Percentiles rank a stretch among this genome's conserved stretches.
phyloP scores from a whole-genome alignment of 2,329 filamentous ascomycete species.

The Ascochyta viciae-villosae region DNA sequence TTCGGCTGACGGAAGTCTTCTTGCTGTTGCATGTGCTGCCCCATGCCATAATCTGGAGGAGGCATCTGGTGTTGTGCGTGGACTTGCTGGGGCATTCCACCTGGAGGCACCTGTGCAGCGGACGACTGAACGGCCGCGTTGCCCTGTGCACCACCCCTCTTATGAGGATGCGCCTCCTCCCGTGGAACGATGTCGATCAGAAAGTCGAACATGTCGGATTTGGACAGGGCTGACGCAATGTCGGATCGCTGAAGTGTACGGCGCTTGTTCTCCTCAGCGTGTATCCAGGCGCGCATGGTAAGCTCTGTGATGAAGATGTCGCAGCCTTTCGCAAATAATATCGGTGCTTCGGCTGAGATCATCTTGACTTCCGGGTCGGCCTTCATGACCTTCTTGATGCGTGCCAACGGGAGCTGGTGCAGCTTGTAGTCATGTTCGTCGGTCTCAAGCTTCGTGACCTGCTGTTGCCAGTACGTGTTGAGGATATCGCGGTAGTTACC shows the following conservation, averaged over 20 bases:
- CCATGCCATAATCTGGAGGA: constrained; percentile 63
- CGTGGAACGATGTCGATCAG: constrained; percentile 97
- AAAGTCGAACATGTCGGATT: constrained; percentile 99
- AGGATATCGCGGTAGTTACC: constrained; percentile 96
- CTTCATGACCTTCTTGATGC: constrained; percentile 99
- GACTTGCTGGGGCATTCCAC: constrained; percentile 51
- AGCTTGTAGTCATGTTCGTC: constrained; percentile 99
- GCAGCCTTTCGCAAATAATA: constrained; percentile 96
- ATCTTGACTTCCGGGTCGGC: constrained; percentile 99
- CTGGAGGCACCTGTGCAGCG: constrained; percentile 50
- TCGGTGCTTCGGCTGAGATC: constrained; percentile 98
- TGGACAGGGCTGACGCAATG: constrained; percentile 92
- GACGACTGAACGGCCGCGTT: constrained; percentile 49
- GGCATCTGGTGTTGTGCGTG: constrained; percentile 61
- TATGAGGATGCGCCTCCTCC: constrained; percentile 88
- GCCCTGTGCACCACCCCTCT: constrained; percentile 60
- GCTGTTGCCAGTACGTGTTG: constrained; percentile 99
- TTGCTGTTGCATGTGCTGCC: constrained; percentile 64
- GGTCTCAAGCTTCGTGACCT: constrained; percentile 91
- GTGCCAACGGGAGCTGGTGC: constrained; percentile 93
- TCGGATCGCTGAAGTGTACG: constrained; percentile 94
- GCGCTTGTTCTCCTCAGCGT: constrained; percentile 98
- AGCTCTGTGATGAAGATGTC: constrained; percentile 99
- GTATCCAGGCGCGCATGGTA: constrained; percentile 99
- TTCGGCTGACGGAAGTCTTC: constrained; percentile 78